These are phyloP conservation scores for Solanum chacoense DNA, from an alignment of 305 asterid species.

Conservation along the genomic window DNA sequence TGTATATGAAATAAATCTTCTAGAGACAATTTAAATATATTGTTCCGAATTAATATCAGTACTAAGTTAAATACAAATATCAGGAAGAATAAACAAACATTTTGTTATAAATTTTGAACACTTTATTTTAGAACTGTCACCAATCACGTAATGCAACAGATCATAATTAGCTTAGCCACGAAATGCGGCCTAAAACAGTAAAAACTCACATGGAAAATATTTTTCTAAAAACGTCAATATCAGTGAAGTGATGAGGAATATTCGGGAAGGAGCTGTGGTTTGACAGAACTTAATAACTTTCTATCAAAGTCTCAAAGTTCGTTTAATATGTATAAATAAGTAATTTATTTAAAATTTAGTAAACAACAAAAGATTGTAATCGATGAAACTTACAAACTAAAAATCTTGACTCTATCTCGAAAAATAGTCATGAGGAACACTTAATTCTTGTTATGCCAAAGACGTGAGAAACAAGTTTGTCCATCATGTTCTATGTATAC, in stretches of 20 bases:
- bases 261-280: background rate
- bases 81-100: background rate
- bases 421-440: background rate
- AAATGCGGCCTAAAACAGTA: background rate
- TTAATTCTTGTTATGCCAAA: background rate
- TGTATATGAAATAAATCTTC: background rate
- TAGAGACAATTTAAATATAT: background rate
- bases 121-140: background rate
- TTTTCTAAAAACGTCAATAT: background rate
- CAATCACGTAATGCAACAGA: background rate
- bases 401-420: fast-evolving
- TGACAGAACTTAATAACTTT: background rate
- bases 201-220: background rate
- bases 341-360: background rate
- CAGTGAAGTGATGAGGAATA: background rate
- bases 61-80: background rate
- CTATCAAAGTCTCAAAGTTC: background rate
- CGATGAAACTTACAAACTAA: background rate
- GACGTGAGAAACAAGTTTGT: background rate
- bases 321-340: background rate
- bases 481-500: background rate
- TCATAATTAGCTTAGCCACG: background rate
- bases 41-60: background rate
- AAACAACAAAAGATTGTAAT: background rate
- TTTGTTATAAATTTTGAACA: background rate